A percentile compares a stretch with the other conserved stretches of the same genome.
phyloP scores from a whole-genome alignment of 1,284 basidiomycete species.

The Cystobasidiaceae sp. region DNA sequence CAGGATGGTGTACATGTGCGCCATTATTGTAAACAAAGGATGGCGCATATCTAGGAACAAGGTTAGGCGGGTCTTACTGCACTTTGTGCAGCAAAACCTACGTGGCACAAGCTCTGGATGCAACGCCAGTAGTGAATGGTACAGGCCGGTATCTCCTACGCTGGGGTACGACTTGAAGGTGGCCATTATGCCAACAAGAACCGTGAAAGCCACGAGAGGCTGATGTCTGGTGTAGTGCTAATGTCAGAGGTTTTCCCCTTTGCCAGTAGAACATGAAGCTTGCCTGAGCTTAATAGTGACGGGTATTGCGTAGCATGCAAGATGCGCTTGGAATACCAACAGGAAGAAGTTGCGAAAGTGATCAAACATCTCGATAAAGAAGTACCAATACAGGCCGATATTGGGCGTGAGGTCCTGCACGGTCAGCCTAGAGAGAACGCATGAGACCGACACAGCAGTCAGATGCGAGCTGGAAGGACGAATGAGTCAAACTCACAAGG shows the following conservation, averaged over 20 bases:
- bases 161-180: constrained; percentile 91
- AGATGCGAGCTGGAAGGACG: not conserved
- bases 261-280: constrained; percentile 31
- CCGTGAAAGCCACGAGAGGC: constrained; percentile 69
- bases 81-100: constrained; percentile 52
- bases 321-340: constrained; percentile 86
- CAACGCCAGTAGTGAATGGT: constrained; percentile 69
- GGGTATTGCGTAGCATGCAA: constrained; percentile 76
- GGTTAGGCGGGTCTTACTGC: not conserved
- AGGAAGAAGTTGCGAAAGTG: constrained; percentile 94
- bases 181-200: constrained; percentile 70
- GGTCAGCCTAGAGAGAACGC: constrained; percentile 54
- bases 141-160: constrained; percentile 79
- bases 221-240: constrained; percentile 59
- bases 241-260: not conserved
- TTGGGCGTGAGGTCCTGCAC: constrained; percentile 87
- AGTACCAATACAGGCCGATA: constrained; percentile 96
- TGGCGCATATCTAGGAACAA: constrained; percentile 67
- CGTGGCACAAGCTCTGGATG: constrained; percentile 80
- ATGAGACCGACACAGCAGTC: too few species aligned
- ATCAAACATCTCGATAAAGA: constrained; percentile 99
- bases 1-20: constrained; percentile 77
- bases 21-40: constrained; percentile 75
- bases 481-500: constrained; percentile 57
- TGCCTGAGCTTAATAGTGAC: constrained; percentile 81